A percentile compares a stretch with the other conserved stretches of the same genome.
Conservation (phyloP, 768 basidiomycete genomes). For the Pleurotus citrinopileatus region DNA sequence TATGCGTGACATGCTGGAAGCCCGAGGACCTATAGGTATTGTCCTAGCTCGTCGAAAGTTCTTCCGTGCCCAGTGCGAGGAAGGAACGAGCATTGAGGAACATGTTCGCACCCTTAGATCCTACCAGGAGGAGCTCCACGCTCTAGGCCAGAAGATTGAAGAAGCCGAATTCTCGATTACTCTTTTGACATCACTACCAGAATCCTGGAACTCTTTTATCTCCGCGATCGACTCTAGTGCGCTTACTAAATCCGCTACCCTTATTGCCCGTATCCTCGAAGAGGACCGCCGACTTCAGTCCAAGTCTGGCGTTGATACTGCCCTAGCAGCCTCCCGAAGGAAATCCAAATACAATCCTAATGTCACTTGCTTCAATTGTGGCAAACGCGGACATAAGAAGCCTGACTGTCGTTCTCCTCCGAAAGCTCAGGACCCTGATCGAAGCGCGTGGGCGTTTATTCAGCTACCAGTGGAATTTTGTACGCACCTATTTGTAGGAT, state of each 20-base stretch:
- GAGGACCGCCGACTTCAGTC: slow-evolving; percentile 16
- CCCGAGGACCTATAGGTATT: slow-evolving; percentile 24
- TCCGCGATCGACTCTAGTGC: slow-evolving; percentile 17
- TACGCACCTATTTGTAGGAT: too few species aligned
- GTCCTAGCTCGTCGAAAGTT: slow-evolving; percentile 23
- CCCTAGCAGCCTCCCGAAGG: slow-evolving; percentile 11
- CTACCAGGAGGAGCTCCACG: slow-evolving; percentile 20
- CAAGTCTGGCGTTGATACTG: slow-evolving; percentile 13
- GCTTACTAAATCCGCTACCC: slow-evolving; percentile 14
- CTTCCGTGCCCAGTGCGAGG: slow-evolving; percentile 22
- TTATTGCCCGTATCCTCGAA: slow-evolving; percentile 24
- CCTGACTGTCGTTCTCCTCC: background rate
- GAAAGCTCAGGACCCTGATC: too few species aligned
- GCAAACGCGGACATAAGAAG: slow-evolving; percentile 8
- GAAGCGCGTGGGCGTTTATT: background rate
- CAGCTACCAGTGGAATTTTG: too few species aligned
- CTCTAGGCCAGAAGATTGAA: slow-evolving; percentile 17
- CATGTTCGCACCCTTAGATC: slow-evolving; percentile 25
- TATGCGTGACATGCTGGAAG: slow-evolving; percentile 25
- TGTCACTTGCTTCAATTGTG: slow-evolving; percentile 11
- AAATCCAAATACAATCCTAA: slow-evolving; percentile 9
- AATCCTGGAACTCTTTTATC: slow-evolving; percentile 31
- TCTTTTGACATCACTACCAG: slow-evolving; percentile 28
- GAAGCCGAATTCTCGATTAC: slow-evolving; percentile 29
- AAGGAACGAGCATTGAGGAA: slow-evolving; percentile 26